Evolutionary conservation across 1,139 yeast species (phyloP).

Genomic region (Taphrina deformans): DNA sequence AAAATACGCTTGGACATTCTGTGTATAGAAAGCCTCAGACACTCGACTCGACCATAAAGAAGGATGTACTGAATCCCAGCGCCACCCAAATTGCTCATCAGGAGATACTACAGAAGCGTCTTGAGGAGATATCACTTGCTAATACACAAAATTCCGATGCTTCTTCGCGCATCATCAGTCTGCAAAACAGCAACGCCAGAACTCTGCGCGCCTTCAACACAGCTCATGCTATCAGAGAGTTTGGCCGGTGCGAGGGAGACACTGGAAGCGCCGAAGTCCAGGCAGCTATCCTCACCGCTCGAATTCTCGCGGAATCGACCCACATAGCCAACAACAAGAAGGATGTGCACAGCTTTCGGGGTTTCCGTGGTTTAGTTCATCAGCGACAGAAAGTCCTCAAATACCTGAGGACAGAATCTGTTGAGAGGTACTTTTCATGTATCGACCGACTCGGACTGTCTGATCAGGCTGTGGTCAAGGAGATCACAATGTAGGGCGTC

Average conservation of each 20-base stretch:
- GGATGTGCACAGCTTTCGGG: constrained; percentile 68
- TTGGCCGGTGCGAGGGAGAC: constrained; percentile 81
- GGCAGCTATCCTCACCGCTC: constrained; percentile 83
- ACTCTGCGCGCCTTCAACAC: constrained; percentile 64
- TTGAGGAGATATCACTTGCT: not conserved
- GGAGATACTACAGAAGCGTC: not conserved
- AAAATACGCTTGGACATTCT: not conserved
- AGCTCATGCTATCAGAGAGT: constrained; percentile 69
- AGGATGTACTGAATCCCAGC: not conserved
- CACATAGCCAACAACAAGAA: constrained; percentile 73
- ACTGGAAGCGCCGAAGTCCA: constrained; percentile 95
- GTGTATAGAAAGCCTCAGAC: not conserved
- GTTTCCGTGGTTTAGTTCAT: constrained; percentile 78
- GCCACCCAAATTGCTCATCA: not conserved
- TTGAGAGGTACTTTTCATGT: constrained; percentile 80
- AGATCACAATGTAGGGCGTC: constrained; percentile 31
- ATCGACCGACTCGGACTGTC: constrained; percentile 83
- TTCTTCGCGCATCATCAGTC: constrained; percentile 66
- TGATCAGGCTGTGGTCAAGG: constrained; percentile 64
- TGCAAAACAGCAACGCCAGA: constrained; percentile 65
- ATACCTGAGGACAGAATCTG: constrained; percentile 74
- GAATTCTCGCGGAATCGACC: constrained; percentile 71
- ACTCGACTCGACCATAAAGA: not conserved
- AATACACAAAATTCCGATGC: constrained; percentile 63
- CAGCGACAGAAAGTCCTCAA: constrained; percentile 78